Evolutionary conservation across 495 filamentous ascomycete genomes (phyloP), one percentile per base, ranked within the genome.

Genomic region (Usnea hakonensis): DNA sequence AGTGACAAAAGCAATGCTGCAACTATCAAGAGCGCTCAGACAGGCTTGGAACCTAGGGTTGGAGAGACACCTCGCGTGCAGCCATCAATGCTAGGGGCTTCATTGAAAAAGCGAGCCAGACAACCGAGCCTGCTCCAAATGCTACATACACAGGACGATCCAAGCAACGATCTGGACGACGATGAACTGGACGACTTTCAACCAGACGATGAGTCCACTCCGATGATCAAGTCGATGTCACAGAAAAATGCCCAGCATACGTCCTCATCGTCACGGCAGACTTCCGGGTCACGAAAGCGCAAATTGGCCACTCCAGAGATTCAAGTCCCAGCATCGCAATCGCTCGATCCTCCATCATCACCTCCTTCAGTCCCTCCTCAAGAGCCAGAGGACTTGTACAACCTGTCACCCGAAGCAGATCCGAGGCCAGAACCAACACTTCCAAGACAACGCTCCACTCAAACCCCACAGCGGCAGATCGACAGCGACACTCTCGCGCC

Each of bases 111-210:
- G 40, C 76, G 86, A 61, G 77, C 85, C 19, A 77, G 86, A 72
- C 85, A 90, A 69, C 81, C 83, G 8, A 90, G 86, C 69, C 81
- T 90, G 59, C 72, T 90, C 17, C 80, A 83, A 21, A 84, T 85
- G 75, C 81, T 83, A 66, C 82, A 84, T 55, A 69, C 72, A 2
- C 77, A 81, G 43, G 78, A 82, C 58, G 75, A 75, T 23, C 77
- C 76, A 58, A 73, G 76, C 43, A 75, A 80, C 44, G 63, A 79
- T 4, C 74, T 79, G 43, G 77, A 79, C 52, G 76, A 81, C 26
- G 80, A 84, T 35, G 80, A 82, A 60, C 72, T 85, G 17, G 81
- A 83, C 44, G 81, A 81, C 13, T 79, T 87, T 61, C 80, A 78
- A 56, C 85, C 85, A 0, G 80, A 87, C 46, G 84, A 85, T 69